phyloP scores from a whole-genome alignment of 2,329 filamentous ascomycete species.

The Clarireedia hainanense region DNA sequence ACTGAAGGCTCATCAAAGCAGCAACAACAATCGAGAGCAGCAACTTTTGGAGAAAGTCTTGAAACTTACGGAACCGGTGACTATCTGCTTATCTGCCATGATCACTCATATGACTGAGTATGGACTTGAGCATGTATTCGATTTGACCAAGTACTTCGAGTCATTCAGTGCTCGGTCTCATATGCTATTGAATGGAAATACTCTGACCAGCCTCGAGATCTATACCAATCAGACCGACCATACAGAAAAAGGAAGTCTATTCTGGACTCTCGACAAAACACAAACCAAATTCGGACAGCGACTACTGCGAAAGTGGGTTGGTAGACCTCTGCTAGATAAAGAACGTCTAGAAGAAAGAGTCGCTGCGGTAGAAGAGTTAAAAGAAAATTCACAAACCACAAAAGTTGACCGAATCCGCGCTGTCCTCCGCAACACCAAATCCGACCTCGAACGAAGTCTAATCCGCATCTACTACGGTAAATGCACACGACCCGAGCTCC shows the following conservation, averaged over 20 bases:
- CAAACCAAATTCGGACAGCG: constrained; percentile 83
- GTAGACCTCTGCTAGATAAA: constrained; percentile 76
- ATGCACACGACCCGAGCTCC: constrained; percentile 80
- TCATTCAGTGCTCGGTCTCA: constrained; percentile 90
- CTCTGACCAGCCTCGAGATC: constrained; percentile 85
- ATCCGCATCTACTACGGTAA: constrained; percentile 97
- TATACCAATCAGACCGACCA: constrained; percentile 93
- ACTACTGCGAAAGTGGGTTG: constrained; percentile 89
- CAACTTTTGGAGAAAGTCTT: constrained; percentile 79
- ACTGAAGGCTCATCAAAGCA: constrained; percentile 52
- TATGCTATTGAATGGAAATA: constrained; percentile 95
- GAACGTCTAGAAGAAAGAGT: constrained; percentile 68
- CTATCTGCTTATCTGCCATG: constrained; percentile 91
- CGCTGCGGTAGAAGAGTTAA: constrained; percentile 78
- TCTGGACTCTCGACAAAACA: constrained; percentile 93
- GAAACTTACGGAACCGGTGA: constrained; percentile 75
- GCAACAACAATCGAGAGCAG: constrained; percentile 48
- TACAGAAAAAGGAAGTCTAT: constrained; percentile 75
- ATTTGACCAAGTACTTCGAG: constrained; percentile 94
- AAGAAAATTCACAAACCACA: constrained; percentile 56
- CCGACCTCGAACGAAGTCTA: constrained; percentile 84
- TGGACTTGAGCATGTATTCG: constrained; percentile 88
- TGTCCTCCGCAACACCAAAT: constrained; percentile 63
- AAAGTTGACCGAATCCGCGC: constrained; percentile 66
- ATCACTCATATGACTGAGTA: constrained; percentile 90